Conservation (phyloP, 352 stramenopile species). For the Phytophthora chlamydospora region DNA sequence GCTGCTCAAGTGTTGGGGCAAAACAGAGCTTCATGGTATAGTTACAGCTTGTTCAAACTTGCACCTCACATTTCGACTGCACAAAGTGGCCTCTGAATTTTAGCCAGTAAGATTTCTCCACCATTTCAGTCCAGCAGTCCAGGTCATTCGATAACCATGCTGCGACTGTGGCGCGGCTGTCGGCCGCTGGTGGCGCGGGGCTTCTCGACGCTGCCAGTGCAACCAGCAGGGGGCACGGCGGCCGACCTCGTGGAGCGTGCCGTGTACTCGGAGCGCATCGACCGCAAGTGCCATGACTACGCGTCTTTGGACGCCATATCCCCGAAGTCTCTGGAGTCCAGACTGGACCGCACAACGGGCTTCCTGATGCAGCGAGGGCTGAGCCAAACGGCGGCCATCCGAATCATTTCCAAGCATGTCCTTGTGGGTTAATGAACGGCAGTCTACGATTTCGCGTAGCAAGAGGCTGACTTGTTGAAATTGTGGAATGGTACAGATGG, state of each 20-base stretch:
- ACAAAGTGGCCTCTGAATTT: not conserved
- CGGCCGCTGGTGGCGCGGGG: conserved; percentile 6
- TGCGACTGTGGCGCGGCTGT: conserved; percentile 1
- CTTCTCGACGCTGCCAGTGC: conserved; percentile 13
- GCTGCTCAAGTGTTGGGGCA: no score
- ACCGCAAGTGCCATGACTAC: conserved; percentile 38
- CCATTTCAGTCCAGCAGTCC: not conserved
- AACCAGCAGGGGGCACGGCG: not conserved
- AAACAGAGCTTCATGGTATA: no score
- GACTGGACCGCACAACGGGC: conserved; percentile 32
- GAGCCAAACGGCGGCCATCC: conserved; percentile 37
- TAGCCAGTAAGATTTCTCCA: not conserved
- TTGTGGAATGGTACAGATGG: not conserved
- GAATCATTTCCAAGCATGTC: conserved; percentile 40
- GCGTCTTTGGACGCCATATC: conserved; percentile 2
- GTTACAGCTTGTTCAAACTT: conserved; percentile 1
- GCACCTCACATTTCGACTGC: conserved; percentile 11
- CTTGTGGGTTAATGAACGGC: conserved; percentile 20
- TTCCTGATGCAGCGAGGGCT: conserved; percentile 43
- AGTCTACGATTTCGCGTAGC: no score
- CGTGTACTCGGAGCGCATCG: conserved; percentile 47
- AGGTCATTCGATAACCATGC: conserved; percentile 6
- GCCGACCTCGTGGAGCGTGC: conserved; percentile 12
- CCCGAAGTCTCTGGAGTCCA: conserved; percentile 35
- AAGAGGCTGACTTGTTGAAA: no score